Conservation (phyloP, 805 yeast genomes). For the Metschnikowia aberdeeniae region DNA sequence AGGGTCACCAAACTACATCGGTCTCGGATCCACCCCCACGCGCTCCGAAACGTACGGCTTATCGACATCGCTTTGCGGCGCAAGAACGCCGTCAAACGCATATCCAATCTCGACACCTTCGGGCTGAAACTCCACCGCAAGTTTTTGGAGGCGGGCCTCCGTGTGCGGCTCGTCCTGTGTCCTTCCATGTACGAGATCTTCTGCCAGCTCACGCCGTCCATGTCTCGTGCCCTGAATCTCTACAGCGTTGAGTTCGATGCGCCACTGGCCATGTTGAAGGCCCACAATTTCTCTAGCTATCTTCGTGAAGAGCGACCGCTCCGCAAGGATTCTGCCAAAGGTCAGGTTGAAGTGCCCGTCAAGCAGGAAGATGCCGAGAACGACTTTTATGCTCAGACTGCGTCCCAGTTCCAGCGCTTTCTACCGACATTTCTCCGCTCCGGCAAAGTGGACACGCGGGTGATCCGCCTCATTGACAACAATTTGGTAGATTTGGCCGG, state of each 20-base stretch:
- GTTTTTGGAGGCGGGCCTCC: constrained; percentile 50
- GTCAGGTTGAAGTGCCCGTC: background rate
- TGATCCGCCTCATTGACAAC: constrained; percentile 36
- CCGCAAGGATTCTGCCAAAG: background rate
- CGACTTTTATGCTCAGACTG: background rate
- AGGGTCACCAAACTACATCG: constrained; percentile 10
- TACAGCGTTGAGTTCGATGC: constrained; percentile 7
- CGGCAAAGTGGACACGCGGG: constrained; percentile 19
- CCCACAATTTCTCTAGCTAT: background rate
- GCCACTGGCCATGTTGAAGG: background rate
- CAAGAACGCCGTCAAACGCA: constrained; percentile 22
- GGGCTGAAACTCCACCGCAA: constrained; percentile 33
- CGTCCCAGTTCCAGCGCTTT: too few relatives aligned
- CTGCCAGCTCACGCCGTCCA: constrained; percentile 37
- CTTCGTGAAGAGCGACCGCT: background rate
- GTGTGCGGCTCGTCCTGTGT: constrained; percentile 45
- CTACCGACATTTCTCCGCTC: constrained; percentile 3
- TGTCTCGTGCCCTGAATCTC: constrained; percentile 20
- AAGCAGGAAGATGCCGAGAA: background rate
- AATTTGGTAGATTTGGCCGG: constrained; percentile 36
- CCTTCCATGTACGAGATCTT: constrained; percentile 43
- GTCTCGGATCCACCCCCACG: constrained; percentile 16
- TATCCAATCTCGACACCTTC: constrained; percentile 8
- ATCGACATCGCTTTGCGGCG: constrained; percentile 33
- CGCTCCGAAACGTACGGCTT: constrained; percentile 15